These are phyloP conservation scores for Capsella rubella DNA, from an alignment of 441 rosid species.

Conservation along the genomic window DNA sequence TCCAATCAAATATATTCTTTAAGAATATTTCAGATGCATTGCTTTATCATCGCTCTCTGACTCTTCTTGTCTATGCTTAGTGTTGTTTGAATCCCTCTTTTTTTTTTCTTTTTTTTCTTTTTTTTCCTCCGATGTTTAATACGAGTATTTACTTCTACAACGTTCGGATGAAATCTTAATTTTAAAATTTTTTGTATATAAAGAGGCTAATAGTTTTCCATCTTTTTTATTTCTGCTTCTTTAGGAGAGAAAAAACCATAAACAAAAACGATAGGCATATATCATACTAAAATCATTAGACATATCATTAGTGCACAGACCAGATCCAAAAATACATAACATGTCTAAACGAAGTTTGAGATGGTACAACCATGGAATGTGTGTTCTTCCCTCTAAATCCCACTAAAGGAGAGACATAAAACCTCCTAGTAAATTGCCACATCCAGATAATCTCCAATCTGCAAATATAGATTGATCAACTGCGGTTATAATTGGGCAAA, in stretches of 20 bases:
- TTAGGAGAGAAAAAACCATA: background rate
- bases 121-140: background rate
- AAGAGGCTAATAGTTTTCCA: background rate
- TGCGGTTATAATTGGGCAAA: background rate
- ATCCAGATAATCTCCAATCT: slow-evolving; percentile 97
- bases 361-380: slow-evolving; percentile 21
- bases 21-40: no score
- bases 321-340: slow-evolving; percentile 33
- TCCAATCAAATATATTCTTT: no score
- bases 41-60: no score
- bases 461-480: slow-evolving; percentile 32
- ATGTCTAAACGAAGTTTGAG: slow-evolving; percentile 32
- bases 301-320: slow-evolving; percentile 4
- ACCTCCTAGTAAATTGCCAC: slow-evolving; percentile 64
- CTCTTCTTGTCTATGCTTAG: no score
- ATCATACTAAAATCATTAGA: slow-evolving; percentile 16
- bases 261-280: background rate
- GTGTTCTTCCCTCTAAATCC: slow-evolving; percentile 11
- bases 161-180: background rate
- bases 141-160: background rate
- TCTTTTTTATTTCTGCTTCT: background rate
- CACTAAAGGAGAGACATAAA: slow-evolving; percentile 20
- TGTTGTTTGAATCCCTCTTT: background rate
- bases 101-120: background rate
- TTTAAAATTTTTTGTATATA: background rate